Evolutionary conservation across 192 early-diverging fungal species (phyloP), one percentile per base, ranked within the genome.

Genomic region (Dissophora globulifera): DNA sequence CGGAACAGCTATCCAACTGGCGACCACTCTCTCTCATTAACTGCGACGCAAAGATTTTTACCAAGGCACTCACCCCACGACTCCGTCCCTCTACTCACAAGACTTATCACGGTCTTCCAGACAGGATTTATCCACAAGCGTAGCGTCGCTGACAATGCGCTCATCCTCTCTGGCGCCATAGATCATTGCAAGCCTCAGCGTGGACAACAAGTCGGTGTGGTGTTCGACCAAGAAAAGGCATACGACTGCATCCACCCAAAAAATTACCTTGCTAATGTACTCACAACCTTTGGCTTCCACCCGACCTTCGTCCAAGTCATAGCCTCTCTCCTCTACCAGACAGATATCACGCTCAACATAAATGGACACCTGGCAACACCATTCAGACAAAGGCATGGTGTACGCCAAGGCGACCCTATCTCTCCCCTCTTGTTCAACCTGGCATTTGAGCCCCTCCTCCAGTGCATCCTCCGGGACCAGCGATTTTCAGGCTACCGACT

Each of bases 341-440:
- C 67, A 22, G 32, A 42, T 3, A 53, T 65, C 1, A 3, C 16
- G 1, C 40, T 69, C 10, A 47, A 58, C 22, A 67, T 78, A 51
- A 78, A 78, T 17, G 72, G 64, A 4, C 32, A 38, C n/a, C 11
- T 67, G 4, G 20, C 30, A 2, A 0, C 30, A 22, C 25, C 63
- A 1, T 53, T 66, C 29, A 8, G 1, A 2, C 62, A 76, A 43
- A 2, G 50, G 2, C 56, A 62, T 11, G 62, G 71, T 1, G 41
- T 76, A 0, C 27, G 62, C 0, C 71, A 66, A 35, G 71, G 57
- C 0, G 62, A 76, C 30, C 71, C 70, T 1, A 27, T 76, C 0
- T 74, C 71, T 6, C 62, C 71, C 16, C 46, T 76, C 9, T 31
- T 76, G 0, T 76, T 66, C 50, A 76, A 76, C 45, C 12, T 76